Percentiles rank a stretch among this genome's conserved stretches.
These are phyloP conservation scores for Dendrobium officinale DNA, from an alignment of 106 monocot genomes.

Conservation along the genomic window DNA sequence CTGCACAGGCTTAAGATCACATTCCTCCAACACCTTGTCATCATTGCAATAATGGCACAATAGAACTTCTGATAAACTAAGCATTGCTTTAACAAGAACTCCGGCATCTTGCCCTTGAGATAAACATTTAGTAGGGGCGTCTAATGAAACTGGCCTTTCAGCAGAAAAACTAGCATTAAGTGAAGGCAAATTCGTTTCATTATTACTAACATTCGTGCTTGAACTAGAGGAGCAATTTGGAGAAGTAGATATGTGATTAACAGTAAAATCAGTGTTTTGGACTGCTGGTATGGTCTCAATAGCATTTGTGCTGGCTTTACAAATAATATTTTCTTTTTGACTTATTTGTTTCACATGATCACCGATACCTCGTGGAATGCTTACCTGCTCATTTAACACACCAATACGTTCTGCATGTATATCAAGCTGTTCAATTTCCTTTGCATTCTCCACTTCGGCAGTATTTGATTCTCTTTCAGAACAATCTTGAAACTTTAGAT, in stretches of 20 bases:
- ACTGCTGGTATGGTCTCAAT: no score
- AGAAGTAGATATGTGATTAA: not conserved
- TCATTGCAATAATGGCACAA: conserved; percentile 1
- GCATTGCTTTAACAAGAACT: conserved; percentile 35
- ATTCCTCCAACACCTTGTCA: not conserved
- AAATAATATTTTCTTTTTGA: conserved; percentile 6
- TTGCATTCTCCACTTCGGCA: conserved; percentile 1
- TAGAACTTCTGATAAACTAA: conserved; percentile 8
- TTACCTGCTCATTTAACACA: conserved; percentile 6
- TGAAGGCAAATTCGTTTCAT: conserved; percentile 2
- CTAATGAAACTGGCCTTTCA: conserved; percentile 2
- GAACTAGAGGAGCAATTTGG: conserved; percentile 4
- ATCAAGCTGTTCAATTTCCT: not conserved
- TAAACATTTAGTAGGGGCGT: conserved; percentile 3
- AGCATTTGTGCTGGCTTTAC: not conserved
- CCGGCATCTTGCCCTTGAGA: conserved; percentile 7
- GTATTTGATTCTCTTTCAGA: conserved; percentile 2
- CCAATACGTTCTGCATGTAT: not conserved
- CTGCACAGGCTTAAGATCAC: conserved; percentile 4
- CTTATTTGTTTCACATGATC: conserved; percentile 4
- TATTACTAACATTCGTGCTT: conserved; percentile 6
- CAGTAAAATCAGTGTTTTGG: not conserved
- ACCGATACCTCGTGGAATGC: conserved; percentile 5
- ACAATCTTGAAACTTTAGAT: conserved; percentile 10
- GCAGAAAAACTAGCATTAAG: not conserved